These are phyloP conservation scores for Leishmania mexicana DNA, from an alignment of 208 protist species.

Conservation along the genomic window DNA sequence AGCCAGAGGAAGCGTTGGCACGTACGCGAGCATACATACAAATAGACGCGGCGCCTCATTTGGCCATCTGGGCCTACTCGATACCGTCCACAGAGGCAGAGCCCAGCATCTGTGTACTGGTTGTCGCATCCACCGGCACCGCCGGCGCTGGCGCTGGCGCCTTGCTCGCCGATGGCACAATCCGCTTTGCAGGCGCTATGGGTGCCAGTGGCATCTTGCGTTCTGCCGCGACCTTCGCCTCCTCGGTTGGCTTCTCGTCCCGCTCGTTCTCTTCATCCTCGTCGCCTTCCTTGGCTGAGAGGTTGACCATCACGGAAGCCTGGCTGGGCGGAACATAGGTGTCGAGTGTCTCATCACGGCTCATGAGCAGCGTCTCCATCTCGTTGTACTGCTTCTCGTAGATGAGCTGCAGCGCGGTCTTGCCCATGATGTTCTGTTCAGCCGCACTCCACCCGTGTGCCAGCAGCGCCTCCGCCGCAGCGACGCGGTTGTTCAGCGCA, in stretches of 20 bases:
- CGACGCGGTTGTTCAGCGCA: slow-evolving; percentile 84
- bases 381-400: slow-evolving; percentile 80
- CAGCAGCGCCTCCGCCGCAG: slow-evolving; percentile 63
- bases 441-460: slow-evolving; percentile 58
- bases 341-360: slow-evolving; percentile 74
- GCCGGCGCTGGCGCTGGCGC: background rate
- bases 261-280: slow-evolving; percentile 9
- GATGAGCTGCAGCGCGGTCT: slow-evolving; percentile 83
- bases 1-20: background rate
- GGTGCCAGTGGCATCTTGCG: background rate
- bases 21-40: background rate
- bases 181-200: background rate
- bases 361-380: slow-evolving; percentile 82
- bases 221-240: background rate
- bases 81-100: slow-evolving; percentile 69
- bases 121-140: slow-evolving; percentile 21
- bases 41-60: background rate
- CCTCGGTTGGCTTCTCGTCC: background rate
- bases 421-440: slow-evolving; percentile 56
- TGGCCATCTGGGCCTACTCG: slow-evolving; percentile 38
- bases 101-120: slow-evolving; percentile 45
- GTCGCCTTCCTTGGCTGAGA: slow-evolving; percentile 7
- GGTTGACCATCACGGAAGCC: slow-evolving; percentile 26
- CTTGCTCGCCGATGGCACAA: background rate
- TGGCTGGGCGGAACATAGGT: slow-evolving; percentile 34